Conservation (phyloP, 2,329 filamentous ascomycete species). For the Xylariaceae sp. region DNA sequence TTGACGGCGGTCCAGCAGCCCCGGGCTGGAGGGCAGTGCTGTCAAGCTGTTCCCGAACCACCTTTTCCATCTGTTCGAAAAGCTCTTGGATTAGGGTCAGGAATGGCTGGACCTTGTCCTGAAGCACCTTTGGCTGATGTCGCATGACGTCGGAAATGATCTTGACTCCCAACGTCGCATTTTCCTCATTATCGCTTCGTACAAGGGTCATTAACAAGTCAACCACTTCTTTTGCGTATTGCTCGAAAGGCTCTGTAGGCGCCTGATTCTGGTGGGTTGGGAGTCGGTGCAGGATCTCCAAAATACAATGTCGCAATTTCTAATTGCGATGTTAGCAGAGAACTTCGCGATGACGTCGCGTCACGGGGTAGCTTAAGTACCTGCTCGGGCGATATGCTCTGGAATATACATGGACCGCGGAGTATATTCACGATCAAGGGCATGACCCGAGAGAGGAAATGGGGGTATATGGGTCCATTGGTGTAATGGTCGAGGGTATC, state of each 20-base stretch:
- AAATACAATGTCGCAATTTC: conserved; percentile 87
- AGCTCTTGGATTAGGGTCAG: conserved; percentile 90
- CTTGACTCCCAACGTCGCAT: conserved; percentile 97
- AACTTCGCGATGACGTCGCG: background rate
- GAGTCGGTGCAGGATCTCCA: conserved; percentile 91
- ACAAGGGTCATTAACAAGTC: conserved; percentile 88
- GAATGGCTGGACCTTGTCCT: conserved; percentile 80
- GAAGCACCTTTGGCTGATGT: conserved; percentile 79
- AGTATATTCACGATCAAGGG: conserved; percentile 85
- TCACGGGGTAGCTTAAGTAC: too few species aligned
- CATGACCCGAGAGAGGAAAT: conserved; percentile 83
- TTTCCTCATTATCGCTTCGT: conserved; percentile 93
- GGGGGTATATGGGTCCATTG: conserved; percentile 68
- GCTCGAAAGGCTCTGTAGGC: conserved; percentile 77
- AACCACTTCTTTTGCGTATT: conserved; percentile 82
- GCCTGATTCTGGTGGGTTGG: conserved; percentile 65
- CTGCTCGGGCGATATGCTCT: conserved; percentile 86
- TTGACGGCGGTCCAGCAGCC: conserved; percentile 60
- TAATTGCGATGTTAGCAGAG: conserved; percentile 33
- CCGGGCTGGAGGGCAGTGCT: conserved; percentile 57
- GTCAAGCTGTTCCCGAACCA: conserved; percentile 94
- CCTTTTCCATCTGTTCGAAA: conserved; percentile 90
- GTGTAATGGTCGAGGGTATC: conserved; percentile 91
- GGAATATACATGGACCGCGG: conserved; percentile 81
- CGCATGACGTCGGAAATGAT: conserved; percentile 96